phyloP scores from a whole-genome alignment of 306 rosid species.

The Arachis stenosperma region DNA sequence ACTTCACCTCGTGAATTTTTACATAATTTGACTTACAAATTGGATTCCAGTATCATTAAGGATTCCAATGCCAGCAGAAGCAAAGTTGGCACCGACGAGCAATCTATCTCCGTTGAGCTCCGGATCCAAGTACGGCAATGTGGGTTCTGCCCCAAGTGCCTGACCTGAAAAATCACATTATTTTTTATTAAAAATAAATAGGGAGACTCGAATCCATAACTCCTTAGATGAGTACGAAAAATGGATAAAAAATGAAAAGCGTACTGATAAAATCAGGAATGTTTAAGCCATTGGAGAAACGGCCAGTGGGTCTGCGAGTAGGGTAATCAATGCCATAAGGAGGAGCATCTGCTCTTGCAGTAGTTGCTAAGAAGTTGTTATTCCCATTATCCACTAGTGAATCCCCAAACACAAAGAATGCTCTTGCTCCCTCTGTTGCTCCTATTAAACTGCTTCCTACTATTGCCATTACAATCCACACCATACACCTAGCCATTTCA shows the following conservation, averaged over 20 bases:
- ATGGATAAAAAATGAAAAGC: background rate
- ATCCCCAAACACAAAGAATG: constrained; percentile 86
- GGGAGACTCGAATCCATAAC: too few relatives aligned
- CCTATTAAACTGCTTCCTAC: constrained; percentile 28
- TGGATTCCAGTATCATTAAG: constrained; percentile 91
- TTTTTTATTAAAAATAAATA: too few relatives aligned
- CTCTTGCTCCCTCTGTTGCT: constrained; percentile 64
- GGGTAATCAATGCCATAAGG: constrained; percentile 89
- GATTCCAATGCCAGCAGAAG: constrained; percentile 93
- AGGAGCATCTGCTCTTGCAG: constrained; percentile 69
- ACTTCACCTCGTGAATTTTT: too few relatives aligned
- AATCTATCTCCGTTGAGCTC: constrained; percentile 58
- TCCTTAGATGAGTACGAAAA: too few relatives aligned
- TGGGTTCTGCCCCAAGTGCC: constrained; percentile 62
- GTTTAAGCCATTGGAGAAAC: constrained; percentile 82
- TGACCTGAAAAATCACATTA: constrained; percentile 48
- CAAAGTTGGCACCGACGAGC: constrained; percentile 89
- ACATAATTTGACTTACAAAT: constrained; percentile 54
- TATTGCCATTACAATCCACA: constrained; percentile 32
- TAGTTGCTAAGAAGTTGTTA: constrained; percentile 70
- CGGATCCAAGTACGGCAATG: constrained; percentile 74
- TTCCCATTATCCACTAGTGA: constrained; percentile 83
- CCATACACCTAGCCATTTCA: constrained; percentile 43
- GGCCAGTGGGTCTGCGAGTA: constrained; percentile 69
- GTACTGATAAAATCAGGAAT: constrained; percentile 81